phyloP scores from a whole-genome alignment of 2,329 filamentous ascomycete species.

The Penicillium sp. region DNA sequence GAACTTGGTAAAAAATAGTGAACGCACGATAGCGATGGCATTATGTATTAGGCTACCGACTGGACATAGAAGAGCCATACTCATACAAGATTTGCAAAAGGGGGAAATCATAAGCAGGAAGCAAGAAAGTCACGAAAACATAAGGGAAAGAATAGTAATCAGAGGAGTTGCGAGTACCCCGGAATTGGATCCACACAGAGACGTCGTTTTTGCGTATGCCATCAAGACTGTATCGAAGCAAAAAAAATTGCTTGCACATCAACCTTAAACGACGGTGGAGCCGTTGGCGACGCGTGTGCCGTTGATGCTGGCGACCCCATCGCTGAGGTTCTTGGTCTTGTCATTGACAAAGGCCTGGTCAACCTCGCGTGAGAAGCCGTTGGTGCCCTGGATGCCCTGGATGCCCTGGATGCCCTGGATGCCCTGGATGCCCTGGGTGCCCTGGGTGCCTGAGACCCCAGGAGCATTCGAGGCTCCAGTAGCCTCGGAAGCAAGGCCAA shows the following conservation, averaged over 20 bases:
- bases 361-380: constrained; percentile 32
- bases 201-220: constrained; percentile 4
- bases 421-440: constrained; percentile 1
- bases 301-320: constrained; percentile 1
- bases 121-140: constrained; percentile 2
- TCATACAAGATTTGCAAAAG: constrained; percentile 18
- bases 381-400: constrained; percentile 1
- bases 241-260: not conserved
- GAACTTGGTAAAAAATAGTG: not conserved
- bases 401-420: constrained; percentile 5
- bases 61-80: constrained; percentile 10
- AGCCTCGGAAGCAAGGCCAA: constrained; percentile 7
- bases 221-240: not conserved
- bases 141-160: constrained; percentile 2
- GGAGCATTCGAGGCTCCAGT: not conserved
- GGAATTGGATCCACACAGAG: not conserved
- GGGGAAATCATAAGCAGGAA: constrained; percentile 23
- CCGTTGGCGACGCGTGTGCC: constrained; percentile 1
- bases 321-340: constrained; percentile 12
- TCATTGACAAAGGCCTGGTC: constrained; percentile 30
- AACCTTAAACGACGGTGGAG: not conserved
- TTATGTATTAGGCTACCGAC: constrained; percentile 25
- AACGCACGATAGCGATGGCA: constrained; percentile 15
- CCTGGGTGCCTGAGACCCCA: not conserved
- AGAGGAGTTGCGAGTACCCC: not conserved